Evolutionary conservation across 257 asterid species (phyloP).

Genomic region (Solanum sejunctum): DNA sequence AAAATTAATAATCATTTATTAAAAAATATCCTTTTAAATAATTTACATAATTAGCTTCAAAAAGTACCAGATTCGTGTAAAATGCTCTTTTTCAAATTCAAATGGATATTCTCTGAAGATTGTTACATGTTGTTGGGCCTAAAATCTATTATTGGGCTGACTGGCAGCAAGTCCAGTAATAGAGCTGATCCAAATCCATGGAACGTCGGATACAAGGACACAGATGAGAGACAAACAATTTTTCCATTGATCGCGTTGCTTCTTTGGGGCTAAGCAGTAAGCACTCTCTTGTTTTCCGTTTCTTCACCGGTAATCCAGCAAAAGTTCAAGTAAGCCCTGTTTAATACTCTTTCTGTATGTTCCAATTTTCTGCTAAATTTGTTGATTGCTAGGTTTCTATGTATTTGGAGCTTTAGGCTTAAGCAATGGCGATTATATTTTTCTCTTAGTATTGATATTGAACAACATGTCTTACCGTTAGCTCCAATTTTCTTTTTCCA

Average conservation of each 20-base stretch:
- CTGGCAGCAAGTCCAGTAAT: background rate
- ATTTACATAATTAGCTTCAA: too few species aligned
- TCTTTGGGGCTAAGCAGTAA: background rate
- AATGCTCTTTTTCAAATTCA: too few species aligned
- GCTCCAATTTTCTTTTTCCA: background rate
- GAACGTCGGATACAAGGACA: background rate
- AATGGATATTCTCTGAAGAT: too few species aligned
- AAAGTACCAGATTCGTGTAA: too few species aligned
- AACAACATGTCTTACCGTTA: background rate
- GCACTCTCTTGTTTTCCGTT: background rate
- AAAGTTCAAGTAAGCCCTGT: background rate
- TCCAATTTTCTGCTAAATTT: background rate
- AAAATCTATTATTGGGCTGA: background rate
- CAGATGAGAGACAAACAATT: background rate
- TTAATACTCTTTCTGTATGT: background rate
- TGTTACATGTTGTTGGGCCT: background rate
- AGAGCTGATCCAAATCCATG: background rate
- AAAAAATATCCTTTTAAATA: too few species aligned
- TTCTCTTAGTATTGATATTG: background rate
- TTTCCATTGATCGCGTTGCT: background rate
- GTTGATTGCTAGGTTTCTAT: background rate
- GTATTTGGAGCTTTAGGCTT: background rate
- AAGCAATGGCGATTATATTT: background rate
- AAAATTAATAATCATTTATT: too few species aligned
- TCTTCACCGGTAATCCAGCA: background rate